phyloP scores from a whole-genome alignment of 495 filamentous ascomycete species.

The Ascodesmis nigricans region DNA sequence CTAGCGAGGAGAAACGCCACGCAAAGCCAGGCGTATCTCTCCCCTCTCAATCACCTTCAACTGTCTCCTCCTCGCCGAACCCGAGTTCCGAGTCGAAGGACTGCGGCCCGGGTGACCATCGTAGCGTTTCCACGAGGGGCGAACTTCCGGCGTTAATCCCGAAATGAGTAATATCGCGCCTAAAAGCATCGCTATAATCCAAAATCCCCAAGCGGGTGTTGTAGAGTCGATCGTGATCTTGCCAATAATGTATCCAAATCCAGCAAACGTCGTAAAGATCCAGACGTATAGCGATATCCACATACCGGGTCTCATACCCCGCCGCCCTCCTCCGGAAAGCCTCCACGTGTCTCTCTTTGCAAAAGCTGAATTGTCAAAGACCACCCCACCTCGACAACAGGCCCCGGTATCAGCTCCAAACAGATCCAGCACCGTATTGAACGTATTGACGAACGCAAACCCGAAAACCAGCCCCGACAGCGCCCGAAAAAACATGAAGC shows the following conservation, averaged over 20 bases:
- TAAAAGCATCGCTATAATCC: constrained; percentile 40
- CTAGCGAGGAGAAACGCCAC: constrained; percentile 41
- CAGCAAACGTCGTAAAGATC: constrained; percentile 44
- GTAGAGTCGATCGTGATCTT: constrained; percentile 37
- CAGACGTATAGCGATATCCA: constrained; percentile 63
- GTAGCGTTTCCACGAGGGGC: constrained; percentile 15
- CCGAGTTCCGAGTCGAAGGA: too few species aligned
- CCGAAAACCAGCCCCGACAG: constrained; percentile 46
- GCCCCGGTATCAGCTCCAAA: constrained; percentile 31
- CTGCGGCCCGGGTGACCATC: too few species aligned
- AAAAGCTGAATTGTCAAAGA: constrained; percentile 15
- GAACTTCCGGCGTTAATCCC: constrained; percentile 12
- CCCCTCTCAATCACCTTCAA: constrained; percentile 37
- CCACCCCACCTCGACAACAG: constrained; percentile 17
- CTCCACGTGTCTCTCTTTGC: too few species aligned
- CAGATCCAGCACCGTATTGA: constrained; percentile 45
- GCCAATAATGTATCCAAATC: constrained; percentile 46
- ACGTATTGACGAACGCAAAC: constrained; percentile 54
- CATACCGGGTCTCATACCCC: constrained; percentile 48
- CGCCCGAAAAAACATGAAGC: constrained; percentile 37
- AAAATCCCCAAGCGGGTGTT: constrained; percentile 50
- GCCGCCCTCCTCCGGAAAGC: too few species aligned
- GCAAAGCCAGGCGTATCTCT: constrained; percentile 52
- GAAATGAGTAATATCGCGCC: constrained; percentile 31
- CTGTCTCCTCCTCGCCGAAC: constrained; percentile 26